A percentile compares a stretch with the other conserved stretches of the same genome.
Evolutionary conservation across 208 protist species (phyloP).

Genomic region (Angomonas deanei): DNA sequence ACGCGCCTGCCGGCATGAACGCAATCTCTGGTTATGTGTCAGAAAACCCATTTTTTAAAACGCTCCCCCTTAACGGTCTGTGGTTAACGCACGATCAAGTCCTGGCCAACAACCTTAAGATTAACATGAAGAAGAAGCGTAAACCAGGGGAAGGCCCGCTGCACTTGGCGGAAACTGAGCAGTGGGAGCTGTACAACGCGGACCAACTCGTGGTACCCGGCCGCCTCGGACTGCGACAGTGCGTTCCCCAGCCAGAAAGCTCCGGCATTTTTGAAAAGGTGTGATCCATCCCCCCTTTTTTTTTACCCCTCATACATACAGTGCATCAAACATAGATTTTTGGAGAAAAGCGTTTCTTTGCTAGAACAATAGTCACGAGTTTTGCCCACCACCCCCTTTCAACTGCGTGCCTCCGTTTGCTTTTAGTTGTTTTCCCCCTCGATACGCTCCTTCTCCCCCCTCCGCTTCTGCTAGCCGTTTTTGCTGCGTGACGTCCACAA

Average conservation of each 20-base stretch:
- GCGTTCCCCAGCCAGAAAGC: slow-evolving; percentile 19
- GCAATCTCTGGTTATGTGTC: slow-evolving; percentile 65
- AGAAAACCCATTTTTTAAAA: slow-evolving; percentile 65
- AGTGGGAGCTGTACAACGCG: slow-evolving; percentile 85
- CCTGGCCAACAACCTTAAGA: slow-evolving; percentile 41
- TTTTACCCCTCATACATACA: slow-evolving; percentile 2
- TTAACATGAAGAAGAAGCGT: slow-evolving; percentile 21
- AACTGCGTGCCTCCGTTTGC: neutral
- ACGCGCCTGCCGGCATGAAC: slow-evolving; percentile 72
- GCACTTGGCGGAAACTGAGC: slow-evolving; percentile 64
- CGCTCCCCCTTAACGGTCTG: slow-evolving; percentile 53
- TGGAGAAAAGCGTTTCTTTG: neutral
- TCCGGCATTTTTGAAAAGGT: neutral
- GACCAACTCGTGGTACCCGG: slow-evolving; percentile 82
- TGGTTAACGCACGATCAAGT: slow-evolving; percentile 86
- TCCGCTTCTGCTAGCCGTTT: neutral
- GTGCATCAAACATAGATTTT: slow-evolving; percentile 6
- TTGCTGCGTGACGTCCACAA: neutral
- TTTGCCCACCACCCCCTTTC: neutral
- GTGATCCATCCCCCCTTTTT: neutral
- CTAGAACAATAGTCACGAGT: no score
- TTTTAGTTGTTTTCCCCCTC: neutral
- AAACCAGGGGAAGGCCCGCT: slow-evolving; percentile 24
- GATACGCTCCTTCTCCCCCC: neutral
- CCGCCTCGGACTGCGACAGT: slow-evolving; percentile 45